Base-by-base conservation (phyloP, 345 rosid species). In the Citrus glauca region DNA sequence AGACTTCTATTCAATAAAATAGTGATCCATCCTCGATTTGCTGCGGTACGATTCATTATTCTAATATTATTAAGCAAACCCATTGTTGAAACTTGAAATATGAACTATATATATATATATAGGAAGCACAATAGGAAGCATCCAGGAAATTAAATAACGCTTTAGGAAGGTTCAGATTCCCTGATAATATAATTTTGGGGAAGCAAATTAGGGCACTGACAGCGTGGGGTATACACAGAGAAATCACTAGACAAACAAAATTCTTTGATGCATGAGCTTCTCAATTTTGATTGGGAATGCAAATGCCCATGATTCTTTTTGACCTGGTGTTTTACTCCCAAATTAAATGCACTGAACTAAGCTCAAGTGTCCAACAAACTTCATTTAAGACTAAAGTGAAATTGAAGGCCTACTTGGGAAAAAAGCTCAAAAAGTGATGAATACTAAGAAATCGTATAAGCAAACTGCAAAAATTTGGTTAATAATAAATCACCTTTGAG, bases 51-150 rank as follows among this genome's bases (percentile, higher is more conserved):
- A 32, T 42, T 48, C 35, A 25, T 60, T 83, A 71, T 72, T 82
- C 55, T 63, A 74, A 45, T 73, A 37, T 27, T 20, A 45, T 66
- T 57, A 77, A 79, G 81, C 81, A 86, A 78, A 87, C 90, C 90
- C 82, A 88, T 88, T 81, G 87, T 89, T 84, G 88, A 92, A 92
- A 89, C 92, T 87, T 87, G 88, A 81, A 82, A 87, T 68, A 69
- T 77, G 64, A 80, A 78, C 78, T 83, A 89, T 66, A 72, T 50
- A 53, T 16, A 50, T 10, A 45, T 45, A 75, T 74, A 70, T 82
- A 82, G 82, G 25, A 59, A 38, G 84, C 87, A 85, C 79, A 61
- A 77, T 74, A 81, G 87, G 95, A 87, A 85, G 87, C 90, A 87
- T 85, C 91, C 79, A 81, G 57, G 73, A 80, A 80, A 81, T 87